Evolutionary conservation across 805 yeast genomes (phyloP).

Genomic region (Nakazawaea pomicola): DNA sequence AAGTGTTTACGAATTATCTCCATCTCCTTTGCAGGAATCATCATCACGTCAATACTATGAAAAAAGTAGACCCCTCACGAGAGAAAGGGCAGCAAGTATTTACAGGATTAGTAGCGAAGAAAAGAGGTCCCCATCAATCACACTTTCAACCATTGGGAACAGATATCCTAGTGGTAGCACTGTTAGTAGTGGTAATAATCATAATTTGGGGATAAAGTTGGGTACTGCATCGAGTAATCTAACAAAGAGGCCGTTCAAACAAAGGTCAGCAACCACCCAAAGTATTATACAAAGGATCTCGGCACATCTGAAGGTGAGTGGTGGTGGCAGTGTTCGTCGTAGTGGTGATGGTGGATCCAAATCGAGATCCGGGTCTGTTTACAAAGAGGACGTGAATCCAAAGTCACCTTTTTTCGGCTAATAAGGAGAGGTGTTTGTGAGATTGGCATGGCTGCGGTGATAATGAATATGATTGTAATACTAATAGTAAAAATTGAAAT

Average conservation of each 20-base stretch:
- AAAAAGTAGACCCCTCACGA: no score
- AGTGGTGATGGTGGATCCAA: no score
- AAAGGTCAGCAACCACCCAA: constrained; percentile 4
- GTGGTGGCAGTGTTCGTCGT: background rate
- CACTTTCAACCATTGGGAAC: constrained; percentile 5
- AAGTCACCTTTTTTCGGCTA: no score
- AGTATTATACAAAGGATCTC: background rate
- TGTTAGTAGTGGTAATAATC: background rate
- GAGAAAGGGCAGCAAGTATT: no score
- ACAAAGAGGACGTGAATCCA: background rate
- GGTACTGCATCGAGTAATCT: background rate
- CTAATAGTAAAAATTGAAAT: background rate
- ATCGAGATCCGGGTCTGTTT: background rate
- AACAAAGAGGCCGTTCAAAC: background rate
- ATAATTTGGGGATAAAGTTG: background rate
- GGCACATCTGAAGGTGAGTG: constrained; percentile 5
- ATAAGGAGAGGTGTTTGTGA: no score
- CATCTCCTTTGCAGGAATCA: no score
- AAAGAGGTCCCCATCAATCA: constrained; percentile 7
- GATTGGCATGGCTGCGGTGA: background rate
- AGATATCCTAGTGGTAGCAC: no score
- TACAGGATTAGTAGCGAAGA: background rate
- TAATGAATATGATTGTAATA: background rate
- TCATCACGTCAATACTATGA: no score
- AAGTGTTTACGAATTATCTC: no score